A percentile compares a stretch with the other conserved stretches of the same genome.
Conservation (phyloP, 306 rosid species). For the Pyrus pyrifolia region DNA sequence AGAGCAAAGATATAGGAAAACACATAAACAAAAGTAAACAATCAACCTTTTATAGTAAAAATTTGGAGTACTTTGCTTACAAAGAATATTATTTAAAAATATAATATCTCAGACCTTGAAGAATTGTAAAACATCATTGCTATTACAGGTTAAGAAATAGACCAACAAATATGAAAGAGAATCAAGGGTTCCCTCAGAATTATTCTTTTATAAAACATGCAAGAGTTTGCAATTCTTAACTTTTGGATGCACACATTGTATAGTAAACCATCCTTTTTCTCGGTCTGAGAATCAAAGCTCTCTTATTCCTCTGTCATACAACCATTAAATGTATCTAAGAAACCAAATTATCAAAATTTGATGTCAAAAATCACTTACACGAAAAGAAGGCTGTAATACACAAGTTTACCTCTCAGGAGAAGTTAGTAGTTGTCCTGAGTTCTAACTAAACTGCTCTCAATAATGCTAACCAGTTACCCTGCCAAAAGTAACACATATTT, state of each 20-base stretch:
- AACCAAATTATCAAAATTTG: not conserved
- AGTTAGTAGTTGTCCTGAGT: not conserved
- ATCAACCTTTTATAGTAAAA: not conserved
- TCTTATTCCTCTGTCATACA: not conserved
- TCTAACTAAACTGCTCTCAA: not conserved
- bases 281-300: not conserved
- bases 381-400: not conserved
- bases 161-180: not conserved
- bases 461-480: constrained; percentile 1
- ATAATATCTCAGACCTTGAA: not conserved
- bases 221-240: not conserved
- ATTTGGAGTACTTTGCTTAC: not conserved
- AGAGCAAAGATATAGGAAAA: not conserved
- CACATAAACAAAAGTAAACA: not conserved
- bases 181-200: not conserved
- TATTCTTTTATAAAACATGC: not conserved
- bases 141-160: not conserved
- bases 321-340: not conserved
- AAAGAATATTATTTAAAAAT: not conserved
- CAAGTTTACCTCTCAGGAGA: not conserved
- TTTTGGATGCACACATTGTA: not conserved
- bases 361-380: constrained; percentile 4
- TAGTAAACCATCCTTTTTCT: not conserved
- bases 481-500: constrained; percentile 4
- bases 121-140: not conserved